A percentile compares a stretch with the other conserved stretches of the same genome.
These are phyloP conservation scores for Choanephora cucurbitarum DNA, from an alignment of 371 early-diverging fungal species.

Conservation along the genomic window DNA sequence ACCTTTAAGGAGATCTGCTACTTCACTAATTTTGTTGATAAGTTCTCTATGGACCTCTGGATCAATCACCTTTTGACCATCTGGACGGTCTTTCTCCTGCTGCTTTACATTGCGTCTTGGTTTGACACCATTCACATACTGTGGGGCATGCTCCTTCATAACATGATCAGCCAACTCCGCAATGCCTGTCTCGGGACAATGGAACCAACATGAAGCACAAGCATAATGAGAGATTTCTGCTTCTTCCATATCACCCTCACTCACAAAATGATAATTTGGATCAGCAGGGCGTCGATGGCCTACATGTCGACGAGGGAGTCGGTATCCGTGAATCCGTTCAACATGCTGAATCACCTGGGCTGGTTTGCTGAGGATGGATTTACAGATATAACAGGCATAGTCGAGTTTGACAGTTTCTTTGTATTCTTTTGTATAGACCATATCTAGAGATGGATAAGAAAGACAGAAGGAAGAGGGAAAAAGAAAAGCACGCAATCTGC, in stretches of 20 bases:
- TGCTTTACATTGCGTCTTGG: too few relatives aligned
- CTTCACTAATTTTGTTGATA: not conserved
- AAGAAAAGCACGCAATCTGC: too few relatives aligned
- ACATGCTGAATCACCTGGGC: not conserved
- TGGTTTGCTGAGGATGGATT: not conserved
- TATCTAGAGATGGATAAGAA: not conserved
- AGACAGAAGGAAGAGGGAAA: not conserved
- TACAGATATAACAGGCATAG: not conserved
- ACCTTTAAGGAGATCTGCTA: not conserved
- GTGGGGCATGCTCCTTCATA: not conserved
- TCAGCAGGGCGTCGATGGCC: not conserved
- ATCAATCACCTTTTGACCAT: too few relatives aligned
- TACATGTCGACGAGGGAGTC: not conserved
- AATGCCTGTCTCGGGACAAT: slow-evolving; percentile 12
- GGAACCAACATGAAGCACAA: not conserved
- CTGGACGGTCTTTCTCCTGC: too few relatives aligned
- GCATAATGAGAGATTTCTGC: not conserved
- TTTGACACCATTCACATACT: too few relatives aligned
- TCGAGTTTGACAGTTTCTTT: not conserved
- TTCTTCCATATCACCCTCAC: not conserved
- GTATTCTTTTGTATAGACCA: not conserved
- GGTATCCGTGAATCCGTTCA: not conserved
- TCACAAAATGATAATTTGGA: not conserved
- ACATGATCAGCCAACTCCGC: not conserved
- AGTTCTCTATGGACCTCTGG: not conserved